These are phyloP conservation scores for Coniochaeta pulveracea DNA, from an alignment of 2,329 filamentous ascomycete genomes.

Conservation along the genomic window DNA sequence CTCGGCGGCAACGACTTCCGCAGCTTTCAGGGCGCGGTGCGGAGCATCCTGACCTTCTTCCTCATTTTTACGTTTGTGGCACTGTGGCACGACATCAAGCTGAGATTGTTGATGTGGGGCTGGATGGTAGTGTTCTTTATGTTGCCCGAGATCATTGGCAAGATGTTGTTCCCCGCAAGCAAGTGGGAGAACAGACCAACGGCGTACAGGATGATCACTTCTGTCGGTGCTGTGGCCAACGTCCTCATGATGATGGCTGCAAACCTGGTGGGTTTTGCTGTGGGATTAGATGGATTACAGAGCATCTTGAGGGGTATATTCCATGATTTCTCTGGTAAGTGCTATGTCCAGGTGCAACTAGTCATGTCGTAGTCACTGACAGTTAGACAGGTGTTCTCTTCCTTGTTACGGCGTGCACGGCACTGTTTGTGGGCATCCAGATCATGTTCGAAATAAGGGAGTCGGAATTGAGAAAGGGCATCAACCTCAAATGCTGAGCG, in stretches of 20 bases:
- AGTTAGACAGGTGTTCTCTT: slow-evolving; percentile 52
- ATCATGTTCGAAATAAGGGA: slow-evolving; percentile 96
- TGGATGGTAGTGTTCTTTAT: slow-evolving; percentile 95
- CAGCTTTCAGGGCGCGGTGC: slow-evolving; percentile 31
- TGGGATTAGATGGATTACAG: slow-evolving; percentile 79
- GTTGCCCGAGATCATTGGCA: slow-evolving; percentile 70
- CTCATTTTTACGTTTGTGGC: slow-evolving; percentile 93
- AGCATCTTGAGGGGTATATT: slow-evolving; percentile 67
- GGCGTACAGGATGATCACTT: slow-evolving; percentile 69
- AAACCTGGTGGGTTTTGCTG: slow-evolving; percentile 88
- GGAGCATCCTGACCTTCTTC: slow-evolving; percentile 64
- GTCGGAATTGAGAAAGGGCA: slow-evolving; percentile 69
- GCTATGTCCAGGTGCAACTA: not conserved
- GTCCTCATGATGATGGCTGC: slow-evolving; percentile 92
- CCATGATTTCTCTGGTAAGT: slow-evolving; percentile 56
- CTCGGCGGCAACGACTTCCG: slow-evolving; percentile 59
- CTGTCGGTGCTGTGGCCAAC: slow-evolving; percentile 70
- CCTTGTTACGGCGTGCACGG: slow-evolving; percentile 56
- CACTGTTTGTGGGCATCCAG: slow-evolving; percentile 75
- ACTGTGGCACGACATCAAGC: slow-evolving; percentile 93
- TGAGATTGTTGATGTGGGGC: slow-evolving; percentile 85
- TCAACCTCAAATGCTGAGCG: slow-evolving; percentile 61
- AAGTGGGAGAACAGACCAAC: slow-evolving; percentile 62
- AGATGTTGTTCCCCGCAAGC: slow-evolving; percentile 58
- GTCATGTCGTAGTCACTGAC: slow-evolving; percentile 11